Conservation (phyloP, 2,329 filamentous ascomycete species). For the Exophiala sp. region DNA sequence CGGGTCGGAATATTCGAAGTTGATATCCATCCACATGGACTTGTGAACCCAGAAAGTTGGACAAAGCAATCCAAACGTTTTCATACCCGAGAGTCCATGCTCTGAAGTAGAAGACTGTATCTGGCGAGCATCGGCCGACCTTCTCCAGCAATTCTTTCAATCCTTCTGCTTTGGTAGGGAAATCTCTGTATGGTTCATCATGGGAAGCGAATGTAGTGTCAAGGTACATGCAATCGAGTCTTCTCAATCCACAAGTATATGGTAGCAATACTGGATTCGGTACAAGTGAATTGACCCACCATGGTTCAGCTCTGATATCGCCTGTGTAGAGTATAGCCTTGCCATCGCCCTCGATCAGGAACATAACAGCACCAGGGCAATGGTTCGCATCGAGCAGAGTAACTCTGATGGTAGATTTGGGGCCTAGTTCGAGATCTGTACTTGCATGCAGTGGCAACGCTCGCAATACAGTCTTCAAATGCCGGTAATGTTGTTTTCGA, state of each 20-base stretch:
- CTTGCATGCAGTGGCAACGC: constrained; percentile 76
- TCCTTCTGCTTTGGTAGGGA: constrained; percentile 66
- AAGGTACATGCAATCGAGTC: constrained; percentile 75
- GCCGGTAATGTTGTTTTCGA: constrained; percentile 67
- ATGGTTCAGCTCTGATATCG: constrained; percentile 75
- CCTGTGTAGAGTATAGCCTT: constrained; percentile 81
- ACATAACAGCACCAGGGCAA: constrained; percentile 86
- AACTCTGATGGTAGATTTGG: constrained; percentile 63
- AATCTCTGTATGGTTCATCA: constrained; percentile 45
- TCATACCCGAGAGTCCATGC: constrained; percentile 94
- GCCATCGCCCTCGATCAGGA: constrained; percentile 68
- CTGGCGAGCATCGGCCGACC: constrained; percentile 59
- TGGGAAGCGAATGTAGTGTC: constrained; percentile 72
- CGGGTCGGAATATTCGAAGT: constrained; percentile 61
- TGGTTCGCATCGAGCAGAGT: constrained; percentile 90
- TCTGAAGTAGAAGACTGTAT: constrained; percentile 76
- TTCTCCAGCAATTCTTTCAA: constrained; percentile 66
- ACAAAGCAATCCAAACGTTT: constrained; percentile 80
- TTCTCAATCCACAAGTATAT: constrained; percentile 61
- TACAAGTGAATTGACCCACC: constrained; percentile 71
- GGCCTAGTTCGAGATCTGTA: constrained; percentile 66
- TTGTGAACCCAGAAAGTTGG: constrained; percentile 61
- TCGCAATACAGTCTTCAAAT: constrained; percentile 67
- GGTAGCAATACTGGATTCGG: constrained; percentile 69
- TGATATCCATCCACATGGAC: constrained; percentile 84